Base-by-base conservation (phyloP, 2,329 filamentous ascomycete species). In the Tolypocladium album region DNA sequence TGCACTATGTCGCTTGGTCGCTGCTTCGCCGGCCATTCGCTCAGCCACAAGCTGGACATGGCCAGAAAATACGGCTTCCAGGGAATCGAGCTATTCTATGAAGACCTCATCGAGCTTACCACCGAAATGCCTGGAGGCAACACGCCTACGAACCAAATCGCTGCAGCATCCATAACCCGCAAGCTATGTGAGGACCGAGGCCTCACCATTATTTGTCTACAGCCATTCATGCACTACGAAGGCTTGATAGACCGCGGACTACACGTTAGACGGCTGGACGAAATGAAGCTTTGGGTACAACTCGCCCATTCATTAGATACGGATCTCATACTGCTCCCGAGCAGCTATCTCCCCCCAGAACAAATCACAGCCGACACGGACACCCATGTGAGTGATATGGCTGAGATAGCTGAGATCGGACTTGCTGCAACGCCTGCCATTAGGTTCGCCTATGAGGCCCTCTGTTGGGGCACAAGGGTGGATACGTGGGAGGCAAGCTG, bases 141-240 rank as follows among this genome's bases (percentile, higher is more conserved):
- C 3, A 64, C 69, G 15, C 59, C 63, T 15, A 66, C 73, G 17
- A 79, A 78, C 64, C 78, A 86, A 45, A 66, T 88, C 24, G 68
- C 75, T 7, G 88, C 87, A 1, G 87, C 88, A 34, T 69, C 72
- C 3, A 73, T 80, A 56, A 80, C 89, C 61, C 78, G 77, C 34
- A 67, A 73, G 0, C 77, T 90, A 52, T 89, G 86, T 72, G 71
- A 77, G 31, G 74, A 77, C 3, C 78, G 83, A 34, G 71, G 70
- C 39, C 78, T 90, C 5, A 40, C 62, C 15, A 64, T 90, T 65
- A 78, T 90, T 64, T 87, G 84, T 62, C 79, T 92, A 0, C 89
- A 91, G 68, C 90, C 90, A 0, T 92, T 93, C 70, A 82, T 83
- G 75, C 84, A 90, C 73, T 92, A 88, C 72, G 90, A 92, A 65